Conservation (phyloP, 1,284 basidiomycete genomes). For the Sphagnurus paluster region DNA sequence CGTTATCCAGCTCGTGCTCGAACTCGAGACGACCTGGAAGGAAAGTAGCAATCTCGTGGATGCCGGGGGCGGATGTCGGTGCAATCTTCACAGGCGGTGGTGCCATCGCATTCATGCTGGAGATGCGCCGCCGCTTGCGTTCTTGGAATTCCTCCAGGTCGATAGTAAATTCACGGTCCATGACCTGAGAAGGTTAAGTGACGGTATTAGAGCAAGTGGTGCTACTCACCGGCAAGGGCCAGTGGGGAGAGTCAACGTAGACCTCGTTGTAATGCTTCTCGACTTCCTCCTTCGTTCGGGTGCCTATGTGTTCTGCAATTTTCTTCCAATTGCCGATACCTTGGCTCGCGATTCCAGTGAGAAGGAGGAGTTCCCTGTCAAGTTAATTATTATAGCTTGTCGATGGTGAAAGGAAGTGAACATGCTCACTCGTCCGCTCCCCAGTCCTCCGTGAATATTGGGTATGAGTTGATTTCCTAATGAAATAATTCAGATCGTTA, state of each 20-base stretch:
- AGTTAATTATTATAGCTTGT: background rate
- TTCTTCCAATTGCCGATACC: conserved; percentile 98
- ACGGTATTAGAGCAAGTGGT: background rate
- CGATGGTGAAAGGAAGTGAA: background rate
- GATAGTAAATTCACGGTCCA: conserved; percentile 71
- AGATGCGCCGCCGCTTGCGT: conserved; percentile 84
- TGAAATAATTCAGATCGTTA: conserved; percentile 8
- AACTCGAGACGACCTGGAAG: conserved; percentile 97
- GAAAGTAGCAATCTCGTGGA: conserved; percentile 93
- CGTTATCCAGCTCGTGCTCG: conserved; percentile 95
- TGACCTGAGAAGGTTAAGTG: conserved; percentile 27
- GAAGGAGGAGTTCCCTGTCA: conserved; percentile 83
- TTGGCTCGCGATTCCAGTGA: conserved; percentile 88
- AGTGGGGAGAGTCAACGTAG: conserved; percentile 78
- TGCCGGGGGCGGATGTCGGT: conserved; percentile 90
- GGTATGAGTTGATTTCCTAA: conserved; percentile 94
- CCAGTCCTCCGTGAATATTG: conserved; percentile 95
- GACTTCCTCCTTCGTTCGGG: conserved; percentile 92
- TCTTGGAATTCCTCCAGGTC: conserved; percentile 84
- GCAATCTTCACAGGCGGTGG: conserved; percentile 65
- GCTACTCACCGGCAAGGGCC: conserved; percentile 74
- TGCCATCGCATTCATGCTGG: conserved; percentile 58
- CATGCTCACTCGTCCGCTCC: conserved; percentile 88
- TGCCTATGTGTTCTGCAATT: conserved; percentile 94
- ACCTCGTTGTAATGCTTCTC: conserved; percentile 86